A percentile compares a stretch with the other conserved stretches of the same genome.
These are phyloP conservation scores for Gypsophila paniculata DNA, from an alignment of 179 eudicot genomes.

Conservation along the genomic window DNA sequence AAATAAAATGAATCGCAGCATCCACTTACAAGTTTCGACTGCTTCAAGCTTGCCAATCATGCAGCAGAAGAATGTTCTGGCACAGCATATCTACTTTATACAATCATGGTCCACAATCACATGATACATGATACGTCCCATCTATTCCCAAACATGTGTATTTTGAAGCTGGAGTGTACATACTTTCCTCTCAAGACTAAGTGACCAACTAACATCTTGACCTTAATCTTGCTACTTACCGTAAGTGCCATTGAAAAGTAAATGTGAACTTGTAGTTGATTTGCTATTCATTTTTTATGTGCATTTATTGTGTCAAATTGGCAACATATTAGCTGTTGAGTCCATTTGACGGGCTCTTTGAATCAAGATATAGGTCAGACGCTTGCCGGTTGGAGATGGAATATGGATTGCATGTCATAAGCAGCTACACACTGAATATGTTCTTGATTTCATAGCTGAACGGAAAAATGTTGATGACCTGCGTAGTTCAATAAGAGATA, in stretches of 20 bases:
- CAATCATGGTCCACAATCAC: not conserved
- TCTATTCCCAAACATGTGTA: not conserved
- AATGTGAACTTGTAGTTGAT: not conserved
- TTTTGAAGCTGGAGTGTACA: not conserved
- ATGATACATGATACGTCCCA: not conserved
- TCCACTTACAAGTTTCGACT: not conserved
- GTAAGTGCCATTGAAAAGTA: not conserved
- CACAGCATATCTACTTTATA: no score
- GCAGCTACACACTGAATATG: slow-evolving; percentile 53
- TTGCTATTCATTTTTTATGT: not conserved
- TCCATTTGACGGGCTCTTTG: slow-evolving; percentile 11
- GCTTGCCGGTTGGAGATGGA: slow-evolving; percentile 88
- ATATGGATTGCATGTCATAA: slow-evolving; percentile 93
- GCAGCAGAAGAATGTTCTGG: not conserved
- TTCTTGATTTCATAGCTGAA: slow-evolving; percentile 91
- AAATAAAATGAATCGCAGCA: not conserved
- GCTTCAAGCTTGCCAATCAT: not conserved
- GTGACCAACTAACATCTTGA: not conserved
- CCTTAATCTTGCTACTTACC: not conserved
- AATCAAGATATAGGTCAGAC: slow-evolving; percentile 45
- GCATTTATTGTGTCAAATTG: not conserved
- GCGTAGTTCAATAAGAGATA: slow-evolving; percentile 74
- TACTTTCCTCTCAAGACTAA: not conserved
- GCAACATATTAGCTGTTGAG: not conserved
- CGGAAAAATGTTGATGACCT: slow-evolving; percentile 90